A percentile compares a stretch with the other conserved stretches of the same genome.
These are phyloP conservation scores for Solanum medicagineum DNA, from an alignment of 257 asterid species.

Conservation along the genomic window DNA sequence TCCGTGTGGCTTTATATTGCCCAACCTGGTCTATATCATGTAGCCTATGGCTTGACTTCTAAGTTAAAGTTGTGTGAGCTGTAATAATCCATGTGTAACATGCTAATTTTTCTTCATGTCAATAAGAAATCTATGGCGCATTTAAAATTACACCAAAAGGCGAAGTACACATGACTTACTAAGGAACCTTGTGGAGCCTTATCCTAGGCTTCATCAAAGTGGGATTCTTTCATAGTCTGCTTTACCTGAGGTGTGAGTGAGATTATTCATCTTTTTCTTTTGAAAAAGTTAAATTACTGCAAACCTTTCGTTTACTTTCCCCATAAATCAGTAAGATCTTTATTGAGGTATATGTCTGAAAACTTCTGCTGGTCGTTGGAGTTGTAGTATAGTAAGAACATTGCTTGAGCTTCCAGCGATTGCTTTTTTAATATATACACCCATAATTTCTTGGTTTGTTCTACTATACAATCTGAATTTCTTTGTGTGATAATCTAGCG, in stretches of 20 bases:
- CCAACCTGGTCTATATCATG: not conserved
- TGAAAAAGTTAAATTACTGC: not conserved
- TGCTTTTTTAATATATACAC: not conserved
- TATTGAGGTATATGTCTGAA: not conserved
- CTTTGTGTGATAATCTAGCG: constrained; percentile 36
- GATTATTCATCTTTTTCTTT: not conserved
- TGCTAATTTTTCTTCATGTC: not conserved
- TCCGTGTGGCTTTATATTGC: not conserved
- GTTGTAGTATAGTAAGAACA: not conserved
- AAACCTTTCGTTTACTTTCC: not conserved
- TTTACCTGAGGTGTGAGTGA: not conserved
- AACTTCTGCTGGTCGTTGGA: not conserved
- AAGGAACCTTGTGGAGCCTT: not conserved
- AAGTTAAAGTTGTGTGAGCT: not conserved
- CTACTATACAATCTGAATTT: constrained; percentile 6
- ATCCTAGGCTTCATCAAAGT: not conserved
- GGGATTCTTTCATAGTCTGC: not conserved
- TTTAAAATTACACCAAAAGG: not conserved
- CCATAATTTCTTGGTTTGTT: not conserved
- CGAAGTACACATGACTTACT: not conserved
- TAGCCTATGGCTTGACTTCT: not conserved
- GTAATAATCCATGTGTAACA: not conserved
- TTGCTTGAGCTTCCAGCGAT: not conserved
- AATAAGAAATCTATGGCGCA: not conserved
- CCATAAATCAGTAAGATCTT: not conserved